Base-by-base conservation (phyloP, 2,329 filamentous ascomycete genomes). In the Cordyceps fumosorosea region DNA sequence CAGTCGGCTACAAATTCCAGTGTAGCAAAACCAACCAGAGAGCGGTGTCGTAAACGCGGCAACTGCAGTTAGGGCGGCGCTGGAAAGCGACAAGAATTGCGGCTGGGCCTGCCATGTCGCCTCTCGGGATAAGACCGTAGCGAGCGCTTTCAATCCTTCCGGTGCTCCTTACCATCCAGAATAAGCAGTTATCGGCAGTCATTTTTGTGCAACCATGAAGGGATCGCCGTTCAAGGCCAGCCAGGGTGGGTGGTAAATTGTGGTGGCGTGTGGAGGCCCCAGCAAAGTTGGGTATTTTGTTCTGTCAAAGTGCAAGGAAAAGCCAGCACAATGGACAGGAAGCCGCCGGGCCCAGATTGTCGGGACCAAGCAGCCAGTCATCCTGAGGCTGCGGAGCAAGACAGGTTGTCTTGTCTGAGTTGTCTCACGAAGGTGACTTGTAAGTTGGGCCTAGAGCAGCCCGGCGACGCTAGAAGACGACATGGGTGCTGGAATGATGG, bases 351-450 rank as follows among this genome's bases (percentile, higher is more conserved):
- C 8, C 59, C 59, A 44, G 40, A 62, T 50, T 62, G 52, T 44
- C 59, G 59, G 59, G 59, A 56, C 59, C 59, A 56, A 56, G 24
- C 6, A 26, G 14, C 59, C 59, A 62, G 59, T 62, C 40, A 62
- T 4, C n/a, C 18, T 8, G 7, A 45, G n/a, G 44, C 10, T 54
- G 58, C 58, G 58, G 58, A 60, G 58, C 32, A 55, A 24, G 51
- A 42, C 42, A 54, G 20, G 29, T 26, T 60, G 50, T 55, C 29
- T 48, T 60, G 58, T 60, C 58, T 54, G 29, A 29, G 29, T 29
- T 29, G 29, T 29, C n/a, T n/a, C 56, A 59, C 29, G 22, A 52
- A 42, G 48, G 37, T 37, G 40, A 53, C 40, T 40, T 54, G 57
- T 18, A 60, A 37, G 58, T 47, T 55, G 51, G 47, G 34, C 11